Conservation (phyloP, 2,329 filamentous ascomycete genomes). For the Septoria petroselini region DNA sequence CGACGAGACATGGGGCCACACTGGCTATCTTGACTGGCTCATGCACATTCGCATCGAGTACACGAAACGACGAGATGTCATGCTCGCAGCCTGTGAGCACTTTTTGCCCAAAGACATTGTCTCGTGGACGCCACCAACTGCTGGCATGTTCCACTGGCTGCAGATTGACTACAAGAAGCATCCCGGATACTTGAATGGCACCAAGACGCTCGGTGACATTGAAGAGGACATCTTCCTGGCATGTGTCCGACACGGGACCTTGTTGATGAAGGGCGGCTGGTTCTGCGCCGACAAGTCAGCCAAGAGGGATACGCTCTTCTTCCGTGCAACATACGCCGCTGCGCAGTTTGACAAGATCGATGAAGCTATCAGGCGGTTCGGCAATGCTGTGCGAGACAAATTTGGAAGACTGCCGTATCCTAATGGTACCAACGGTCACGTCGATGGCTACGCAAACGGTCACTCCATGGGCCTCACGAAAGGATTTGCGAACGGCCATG, state of each 20-base stretch:
- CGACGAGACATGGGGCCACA: constrained; percentile 91
- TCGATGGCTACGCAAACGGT: constrained; percentile 7
- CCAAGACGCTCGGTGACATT: constrained; percentile 58
- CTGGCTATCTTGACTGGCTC: constrained; percentile 85
- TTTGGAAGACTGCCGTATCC: constrained; percentile 44
- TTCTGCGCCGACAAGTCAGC: constrained; percentile 72
- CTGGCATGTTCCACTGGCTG: constrained; percentile 95
- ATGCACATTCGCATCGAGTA: constrained; percentile 79
- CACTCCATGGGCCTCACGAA: constrained; percentile 9
- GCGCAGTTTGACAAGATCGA: constrained; percentile 56
- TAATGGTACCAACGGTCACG: constrained; percentile 8
- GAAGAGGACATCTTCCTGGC: constrained; percentile 84
- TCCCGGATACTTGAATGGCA: constrained; percentile 50
- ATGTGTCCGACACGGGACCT: constrained; percentile 70
- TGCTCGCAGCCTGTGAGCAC: constrained; percentile 76
- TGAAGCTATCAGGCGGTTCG: constrained; percentile 61
- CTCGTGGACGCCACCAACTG: constrained; percentile 73
- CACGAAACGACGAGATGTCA: constrained; percentile 70
- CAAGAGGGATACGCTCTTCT: constrained; percentile 66
- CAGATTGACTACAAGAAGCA: constrained; percentile 65
- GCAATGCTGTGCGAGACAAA: constrained; percentile 64
- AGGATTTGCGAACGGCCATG: constrained; percentile 9
- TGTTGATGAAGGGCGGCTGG: constrained; percentile 85
- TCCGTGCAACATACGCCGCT: constrained; percentile 85
- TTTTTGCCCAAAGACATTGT: constrained; percentile 71